Evolutionary conservation across 2,329 filamentous ascomycete genomes (phyloP).

Genomic region (Colletotrichum aenigma): DNA sequence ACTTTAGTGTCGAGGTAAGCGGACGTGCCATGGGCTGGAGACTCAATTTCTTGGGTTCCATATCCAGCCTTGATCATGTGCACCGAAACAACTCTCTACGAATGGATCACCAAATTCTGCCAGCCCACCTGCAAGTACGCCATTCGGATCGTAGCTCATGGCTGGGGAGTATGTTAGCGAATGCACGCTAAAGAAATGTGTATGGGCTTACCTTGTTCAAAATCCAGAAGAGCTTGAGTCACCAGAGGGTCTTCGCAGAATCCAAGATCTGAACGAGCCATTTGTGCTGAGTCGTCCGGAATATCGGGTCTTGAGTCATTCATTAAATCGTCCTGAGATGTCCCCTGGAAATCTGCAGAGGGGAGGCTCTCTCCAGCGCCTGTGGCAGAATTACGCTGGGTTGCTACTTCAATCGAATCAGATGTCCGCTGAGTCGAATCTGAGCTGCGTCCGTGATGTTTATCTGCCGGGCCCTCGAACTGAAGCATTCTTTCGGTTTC

Average conservation of each 20-base stretch:
- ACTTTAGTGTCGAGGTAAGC: background rate
- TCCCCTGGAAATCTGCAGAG: background rate
- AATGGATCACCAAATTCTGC: background rate
- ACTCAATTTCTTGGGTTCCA: background rate
- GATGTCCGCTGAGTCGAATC: background rate
- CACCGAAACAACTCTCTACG: background rate
- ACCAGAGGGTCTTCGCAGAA: background rate
- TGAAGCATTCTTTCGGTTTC: conserved; percentile 24
- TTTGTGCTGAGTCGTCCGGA: background rate
- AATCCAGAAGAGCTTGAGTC: background rate
- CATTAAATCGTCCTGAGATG: background rate
- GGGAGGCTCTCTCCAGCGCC: background rate
- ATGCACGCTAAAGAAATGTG: background rate
- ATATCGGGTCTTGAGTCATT: background rate
- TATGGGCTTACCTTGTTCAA: background rate
- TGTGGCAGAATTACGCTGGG: background rate
- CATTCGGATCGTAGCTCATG: background rate
- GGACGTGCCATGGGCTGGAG: background rate
- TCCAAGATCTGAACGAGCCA: background rate
- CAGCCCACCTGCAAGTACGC: background rate
- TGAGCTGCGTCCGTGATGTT: background rate
- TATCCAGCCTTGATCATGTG: background rate
- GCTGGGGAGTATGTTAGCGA: background rate
- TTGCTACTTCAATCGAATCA: background rate
- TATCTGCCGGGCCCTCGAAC: background rate